phyloP scores from a whole-genome alignment of 139 green algal genomes.

The Volvox reticuliferus region DNA sequence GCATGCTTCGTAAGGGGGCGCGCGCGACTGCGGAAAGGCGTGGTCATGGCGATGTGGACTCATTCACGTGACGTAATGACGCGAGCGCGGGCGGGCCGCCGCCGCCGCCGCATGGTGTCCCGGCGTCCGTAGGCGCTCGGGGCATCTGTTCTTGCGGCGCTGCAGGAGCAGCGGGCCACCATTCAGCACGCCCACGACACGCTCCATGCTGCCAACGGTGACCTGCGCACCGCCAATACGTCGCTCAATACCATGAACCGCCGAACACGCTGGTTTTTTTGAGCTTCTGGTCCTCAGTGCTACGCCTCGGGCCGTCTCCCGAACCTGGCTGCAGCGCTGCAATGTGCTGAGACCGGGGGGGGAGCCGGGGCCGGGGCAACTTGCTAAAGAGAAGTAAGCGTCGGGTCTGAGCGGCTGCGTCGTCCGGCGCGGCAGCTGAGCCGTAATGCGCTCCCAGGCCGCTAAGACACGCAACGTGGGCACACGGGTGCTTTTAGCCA shows the following conservation, averaged over 20 bases:
- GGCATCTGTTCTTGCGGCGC: conserved; percentile 67
- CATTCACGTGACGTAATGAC: neutral
- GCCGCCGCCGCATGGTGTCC: neutral
- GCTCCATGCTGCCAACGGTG: conserved; percentile 54
- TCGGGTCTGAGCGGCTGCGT: neutral
- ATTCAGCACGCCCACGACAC: conserved; percentile 61
- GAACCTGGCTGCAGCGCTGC: neutral
- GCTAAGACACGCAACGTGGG: too few relatives aligned
- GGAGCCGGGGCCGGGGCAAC: neutral
- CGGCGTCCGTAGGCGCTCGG: conserved; percentile 59
- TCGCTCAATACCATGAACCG: conserved; percentile 49
- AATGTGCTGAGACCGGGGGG: neutral
- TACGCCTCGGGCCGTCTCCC: neutral
- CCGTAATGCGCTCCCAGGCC: too few relatives aligned
- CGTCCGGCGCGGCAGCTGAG: too few relatives aligned
- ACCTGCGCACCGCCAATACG: conserved; percentile 49
- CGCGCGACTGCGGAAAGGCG: too few relatives aligned
- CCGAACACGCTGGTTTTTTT: conserved; percentile 28
- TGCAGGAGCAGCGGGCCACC: conserved; percentile 71
- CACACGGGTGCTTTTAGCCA: too few relatives aligned
- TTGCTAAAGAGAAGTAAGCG: neutral
- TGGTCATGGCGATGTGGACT: too few relatives aligned
- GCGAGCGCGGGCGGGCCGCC: neutral
- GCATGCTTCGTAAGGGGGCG: too few relatives aligned
- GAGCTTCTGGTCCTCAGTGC: neutral